These are phyloP conservation scores for Diatrype stigma DNA, from an alignment of 2,329 filamentous ascomycete genomes.

Conservation along the genomic window DNA sequence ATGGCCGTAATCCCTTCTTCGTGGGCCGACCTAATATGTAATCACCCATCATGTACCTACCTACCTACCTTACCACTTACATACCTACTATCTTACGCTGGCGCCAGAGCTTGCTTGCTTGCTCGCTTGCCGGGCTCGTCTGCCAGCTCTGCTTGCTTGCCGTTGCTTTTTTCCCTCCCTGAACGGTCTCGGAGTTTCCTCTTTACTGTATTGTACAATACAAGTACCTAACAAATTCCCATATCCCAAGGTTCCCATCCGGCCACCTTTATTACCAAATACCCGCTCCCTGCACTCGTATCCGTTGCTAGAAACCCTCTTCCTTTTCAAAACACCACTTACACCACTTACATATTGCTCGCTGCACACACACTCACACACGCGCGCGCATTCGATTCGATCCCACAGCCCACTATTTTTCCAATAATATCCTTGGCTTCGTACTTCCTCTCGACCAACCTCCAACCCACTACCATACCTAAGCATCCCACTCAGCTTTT, in stretches of 20 bases:
- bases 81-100: background rate
- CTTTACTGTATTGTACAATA: background rate
- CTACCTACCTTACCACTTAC: background rate
- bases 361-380: background rate
- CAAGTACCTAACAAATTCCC: constrained; percentile 21
- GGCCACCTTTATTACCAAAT: constrained; percentile 22
- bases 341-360: too few relatives aligned
- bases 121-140: background rate
- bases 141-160: background rate
- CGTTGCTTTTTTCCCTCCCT: background rate
- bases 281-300: constrained; percentile 5
- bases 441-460: background rate
- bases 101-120: background rate
- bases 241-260: constrained; percentile 16
- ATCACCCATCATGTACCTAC: background rate
- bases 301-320: background rate
- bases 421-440: background rate
- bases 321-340: background rate
- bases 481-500: background rate
- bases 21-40: background rate
- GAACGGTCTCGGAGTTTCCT: constrained; percentile 22
- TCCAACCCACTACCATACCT: background rate
- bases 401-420: background rate
- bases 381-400: background rate
- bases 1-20: background rate